These are phyloP conservation scores for Cordyceps javanica DNA, from an alignment of 2,329 filamentous ascomycete genomes.

Conservation along the genomic window DNA sequence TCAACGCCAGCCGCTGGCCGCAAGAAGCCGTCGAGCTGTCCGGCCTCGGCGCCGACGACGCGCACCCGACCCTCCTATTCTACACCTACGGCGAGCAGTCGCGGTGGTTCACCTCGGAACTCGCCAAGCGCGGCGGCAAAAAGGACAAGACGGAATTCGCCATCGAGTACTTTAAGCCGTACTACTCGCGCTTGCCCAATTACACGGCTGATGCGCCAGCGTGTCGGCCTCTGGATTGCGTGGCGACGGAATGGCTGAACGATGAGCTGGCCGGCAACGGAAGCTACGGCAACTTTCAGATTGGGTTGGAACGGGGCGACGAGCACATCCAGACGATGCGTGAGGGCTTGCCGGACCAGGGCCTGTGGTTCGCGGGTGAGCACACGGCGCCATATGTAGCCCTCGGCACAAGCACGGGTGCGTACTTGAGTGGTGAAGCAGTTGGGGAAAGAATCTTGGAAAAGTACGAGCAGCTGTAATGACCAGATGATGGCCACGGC, in stretches of 20 bases:
- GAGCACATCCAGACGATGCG: conserved; percentile 62
- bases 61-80: conserved; percentile 81
- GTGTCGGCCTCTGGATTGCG: conserved; percentile 57
- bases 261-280: conserved; percentile 78
- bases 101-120: conserved; percentile 41
- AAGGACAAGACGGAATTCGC: conserved; percentile 49
- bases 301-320: conserved; percentile 64
- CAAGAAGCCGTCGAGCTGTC: conserved; percentile 75
- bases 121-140: conserved; percentile 36
- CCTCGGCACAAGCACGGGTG: conserved; percentile 81
- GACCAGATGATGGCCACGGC: neutral
- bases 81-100: conserved; percentile 66
- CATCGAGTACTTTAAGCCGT: conserved; percentile 65
- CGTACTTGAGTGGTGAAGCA: conserved; percentile 84
- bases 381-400: conserved; percentile 88
- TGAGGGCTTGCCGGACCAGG: conserved; percentile 55
- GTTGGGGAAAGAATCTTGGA: conserved; percentile 60
- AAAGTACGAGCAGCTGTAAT: conserved; percentile 37
- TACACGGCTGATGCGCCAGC: conserved; percentile 48
- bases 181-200: conserved; percentile 67
- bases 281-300: conserved; percentile 80
- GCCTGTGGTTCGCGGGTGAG: conserved; percentile 83
- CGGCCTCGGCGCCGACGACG: conserved; percentile 48
- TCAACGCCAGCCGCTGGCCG: conserved; percentile 61
- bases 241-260: conserved; percentile 71